Evolutionary conservation across 1,139 yeast genomes (phyloP), one percentile per base, ranked within the genome.

Genomic region (Blastobotrys niveus): DNA sequence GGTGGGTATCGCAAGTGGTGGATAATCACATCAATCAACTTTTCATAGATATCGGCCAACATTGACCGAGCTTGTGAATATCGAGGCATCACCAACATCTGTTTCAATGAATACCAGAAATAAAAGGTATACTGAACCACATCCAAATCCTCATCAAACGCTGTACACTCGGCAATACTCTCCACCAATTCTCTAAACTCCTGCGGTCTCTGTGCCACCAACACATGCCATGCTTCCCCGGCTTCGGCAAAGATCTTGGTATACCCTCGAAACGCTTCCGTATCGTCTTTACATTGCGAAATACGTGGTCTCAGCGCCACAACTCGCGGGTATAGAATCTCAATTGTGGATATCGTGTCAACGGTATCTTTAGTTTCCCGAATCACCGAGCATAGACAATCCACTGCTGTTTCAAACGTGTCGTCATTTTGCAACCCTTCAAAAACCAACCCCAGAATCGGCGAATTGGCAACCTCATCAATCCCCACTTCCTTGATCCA

Each of bases 151-250:
- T 80, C 84, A 39, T 81, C 84, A 52, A 74, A 74, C 3, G 74
- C 67, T 19, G 82, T 70, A 49, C 83, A 74, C 42, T 78, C 79
- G 38, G 87, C 71, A 29, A 89, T 66, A 8, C 85, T 79, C 49
- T 78, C 80, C n/a, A 88, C 93, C 56, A 91, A 68, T 2, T 85
- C 82, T 51, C 77, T 73, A 66, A 87, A 91, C 46, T 74, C 76
- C 40, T 67, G 66, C 0, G 96, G 94, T 48, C 76, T 71, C 56
- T 79, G 80, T 6, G 94, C 91, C 46, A 89, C 78, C 29, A 85
- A 70, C 29, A 85, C 85, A 63, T 87, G 93, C 98, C 98, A 93
- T 2, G 95, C 76, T 63, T 89, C 97, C 49, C 95, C 96, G 2
- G 96, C 94, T 56, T 88, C 95, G 17, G 89, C 86, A 62, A 84